These are phyloP conservation scores for Sonneratia alba DNA, from an alignment of 345 rosid genomes.

Conservation along the genomic window DNA sequence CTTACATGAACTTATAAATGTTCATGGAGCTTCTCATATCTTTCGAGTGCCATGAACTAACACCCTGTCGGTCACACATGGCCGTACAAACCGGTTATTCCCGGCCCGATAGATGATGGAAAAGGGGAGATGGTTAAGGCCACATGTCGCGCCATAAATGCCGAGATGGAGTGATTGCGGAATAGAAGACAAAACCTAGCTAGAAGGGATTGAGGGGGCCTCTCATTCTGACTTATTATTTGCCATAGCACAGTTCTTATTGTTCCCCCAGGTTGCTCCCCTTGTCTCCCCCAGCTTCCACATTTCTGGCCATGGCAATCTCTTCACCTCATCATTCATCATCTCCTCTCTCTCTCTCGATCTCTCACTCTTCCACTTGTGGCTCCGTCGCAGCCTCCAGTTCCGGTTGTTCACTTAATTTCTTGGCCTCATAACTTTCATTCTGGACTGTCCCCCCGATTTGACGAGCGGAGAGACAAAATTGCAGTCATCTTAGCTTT, in stretches of 20 bases:
- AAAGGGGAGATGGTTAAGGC: constrained; percentile 26
- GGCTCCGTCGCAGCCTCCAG: neutral
- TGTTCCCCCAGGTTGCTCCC: constrained; percentile 39
- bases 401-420: neutral
- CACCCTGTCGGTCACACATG: too few relatives aligned
- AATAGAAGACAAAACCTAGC: neutral
- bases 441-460: neutral
- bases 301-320: constrained; percentile 33
- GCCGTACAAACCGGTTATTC: neutral
- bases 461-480: neutral
- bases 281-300: constrained; percentile 26
- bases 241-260: constrained; percentile 26
- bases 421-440: neutral
- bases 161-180: neutral
- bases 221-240: constrained; percentile 9
- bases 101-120: constrained; percentile 7
- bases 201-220: neutral
- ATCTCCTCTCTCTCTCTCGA: neutral
- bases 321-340: constrained; percentile 7
- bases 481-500: neutral
- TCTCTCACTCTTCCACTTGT: neutral
- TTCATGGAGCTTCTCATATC: too few relatives aligned
- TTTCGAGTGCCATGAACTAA: too few relatives aligned
- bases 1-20: too few relatives aligned
- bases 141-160: constrained; percentile 45